phyloP scores from a whole-genome alignment of 352 stramenopile species.

The Globisporangium ultimum region DNA sequence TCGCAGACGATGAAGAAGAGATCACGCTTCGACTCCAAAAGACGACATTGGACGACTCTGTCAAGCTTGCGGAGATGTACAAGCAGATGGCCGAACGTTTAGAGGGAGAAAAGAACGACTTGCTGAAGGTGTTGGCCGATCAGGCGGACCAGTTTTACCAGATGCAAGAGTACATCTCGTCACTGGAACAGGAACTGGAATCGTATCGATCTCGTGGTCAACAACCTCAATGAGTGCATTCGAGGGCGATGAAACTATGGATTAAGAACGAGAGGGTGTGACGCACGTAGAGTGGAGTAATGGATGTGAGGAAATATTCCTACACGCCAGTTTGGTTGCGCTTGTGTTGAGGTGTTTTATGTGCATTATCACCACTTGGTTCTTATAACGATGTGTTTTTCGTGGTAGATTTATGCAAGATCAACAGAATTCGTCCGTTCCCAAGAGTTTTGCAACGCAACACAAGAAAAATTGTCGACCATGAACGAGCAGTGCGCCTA shows the following conservation, averaged over 20 bases:
- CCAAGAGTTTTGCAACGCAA: neutral
- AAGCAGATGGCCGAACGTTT: constrained; percentile 76
- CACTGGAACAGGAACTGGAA: constrained; percentile 57
- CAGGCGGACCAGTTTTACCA: constrained; percentile 73
- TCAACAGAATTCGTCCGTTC: neutral
- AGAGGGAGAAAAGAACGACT: constrained; percentile 70
- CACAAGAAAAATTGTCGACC: neutral
- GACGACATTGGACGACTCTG: constrained; percentile 52
- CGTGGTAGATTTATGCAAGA: neutral
- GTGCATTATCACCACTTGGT: neutral
- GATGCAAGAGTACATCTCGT: constrained; percentile 74
- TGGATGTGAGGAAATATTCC: constrained; percentile 20
- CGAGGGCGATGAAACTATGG: neutral
- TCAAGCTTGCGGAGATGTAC: constrained; percentile 78
- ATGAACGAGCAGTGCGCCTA: neutral
- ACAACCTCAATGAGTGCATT: constrained; percentile 11
- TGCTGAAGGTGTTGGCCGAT: constrained; percentile 62
- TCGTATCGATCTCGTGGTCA: constrained; percentile 22
- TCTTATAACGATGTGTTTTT: neutral
- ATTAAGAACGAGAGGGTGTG: neutral
- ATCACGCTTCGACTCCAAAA: constrained; percentile 11
- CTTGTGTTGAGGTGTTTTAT: neutral
- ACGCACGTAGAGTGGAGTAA: constrained; percentile 4
- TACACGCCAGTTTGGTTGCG: neutral
- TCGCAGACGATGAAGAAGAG: constrained; percentile 1